Evolutionary conservation across 78 protist genomes (phyloP), one percentile per base, ranked within the genome.

Genomic region (Andalucia godoyi): DNA sequence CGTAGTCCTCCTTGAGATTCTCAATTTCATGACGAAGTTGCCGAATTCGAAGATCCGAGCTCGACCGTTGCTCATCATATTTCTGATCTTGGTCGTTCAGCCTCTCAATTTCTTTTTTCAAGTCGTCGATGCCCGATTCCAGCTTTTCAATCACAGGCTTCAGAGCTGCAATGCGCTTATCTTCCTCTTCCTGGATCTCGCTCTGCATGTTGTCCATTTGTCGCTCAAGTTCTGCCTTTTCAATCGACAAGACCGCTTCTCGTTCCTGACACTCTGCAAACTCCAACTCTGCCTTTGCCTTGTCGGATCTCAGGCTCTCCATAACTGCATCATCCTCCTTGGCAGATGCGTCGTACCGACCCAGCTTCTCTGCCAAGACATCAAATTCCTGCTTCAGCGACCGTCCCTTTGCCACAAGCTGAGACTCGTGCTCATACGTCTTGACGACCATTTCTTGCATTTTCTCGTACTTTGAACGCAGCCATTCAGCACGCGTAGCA

Each of bases 151-250:
- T 54, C 27, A 43, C 8, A 2, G 73, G 73, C 33, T 36, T 54
- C 61, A n/a, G n/a, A n/a, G n/a, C n/a, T n/a, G n/a, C n/a, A n/a
- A 57, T 7, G 21, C 60, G 73, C 3, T 43, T 6, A 5, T 58
- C 73, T 12, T 67, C 62, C 46, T 47, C 52, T 2, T 43, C 73
- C 8, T 54, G 61, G 3, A 57, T 51, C 21, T 67, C 73, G 4
- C 42, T 25, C 23, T 68, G 64, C 18, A 67, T 5, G 23, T 25
- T 49, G 33, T 27, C 52, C 40, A 43, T 67, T 29, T 67, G 47
- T n/a, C 73, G 27, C 37, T 67, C 73, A 9, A 57, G 45, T 29
- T 67, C 73, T 6, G 52, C 9, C 21, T 46, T 45, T 13, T 67
- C 62, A 10, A 67, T 51, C 23, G 47, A 59, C 27, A 39, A 25